Base-by-base conservation (phyloP, 2,329 filamentous ascomycete species). In the Neonectria hederae region DNA sequence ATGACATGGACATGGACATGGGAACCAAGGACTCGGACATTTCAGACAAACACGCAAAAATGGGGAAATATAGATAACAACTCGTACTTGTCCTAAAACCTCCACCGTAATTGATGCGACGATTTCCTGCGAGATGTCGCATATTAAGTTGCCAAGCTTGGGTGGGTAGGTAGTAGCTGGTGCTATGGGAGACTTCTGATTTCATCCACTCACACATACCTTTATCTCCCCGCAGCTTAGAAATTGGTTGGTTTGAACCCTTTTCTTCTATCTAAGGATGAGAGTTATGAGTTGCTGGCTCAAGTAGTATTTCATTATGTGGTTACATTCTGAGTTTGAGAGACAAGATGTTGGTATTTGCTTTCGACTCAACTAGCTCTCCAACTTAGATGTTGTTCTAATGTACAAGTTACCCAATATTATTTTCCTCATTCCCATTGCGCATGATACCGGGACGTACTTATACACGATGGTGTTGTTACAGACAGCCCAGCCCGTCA, bases 281-380 rank as follows among this genome's bases (percentile, higher is more conserved):
- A 14, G 13, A 17, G 13, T 5, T 14, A 6, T 3, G 6, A 17
- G 6, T 11, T 24, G n/a, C 22, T 26, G 26, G 14, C 11, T 46
- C 22, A 26, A 17, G 6, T 11, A 28, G 8, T 17, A 46, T 26
- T 17, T 48, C 14, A 10, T 8, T 0, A 14, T 22, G 4, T 13
- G 4, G 3, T 1, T 32, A 10, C 46, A 19, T n/a, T 0, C 6
- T 40, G 28, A 21, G 11, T 3, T 17, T 46, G n/a, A 54, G 57
- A 60, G 35, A 45, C 19, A 51, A 60, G 51, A 54, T 60, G 42
- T 24, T 60, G 35, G 17, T 42, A 32, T 60, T 54, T 38, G 5
- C 48, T 14, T 38, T 28, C 22, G 21, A 30, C 30, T 49, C 17
- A 10, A 40, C 30, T 28, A 5, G 26, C 30, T 53, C 22, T 22